Base-by-base conservation (phyloP, 768 basidiomycete species). In the Phylloporus rhodoxanthus region DNA sequence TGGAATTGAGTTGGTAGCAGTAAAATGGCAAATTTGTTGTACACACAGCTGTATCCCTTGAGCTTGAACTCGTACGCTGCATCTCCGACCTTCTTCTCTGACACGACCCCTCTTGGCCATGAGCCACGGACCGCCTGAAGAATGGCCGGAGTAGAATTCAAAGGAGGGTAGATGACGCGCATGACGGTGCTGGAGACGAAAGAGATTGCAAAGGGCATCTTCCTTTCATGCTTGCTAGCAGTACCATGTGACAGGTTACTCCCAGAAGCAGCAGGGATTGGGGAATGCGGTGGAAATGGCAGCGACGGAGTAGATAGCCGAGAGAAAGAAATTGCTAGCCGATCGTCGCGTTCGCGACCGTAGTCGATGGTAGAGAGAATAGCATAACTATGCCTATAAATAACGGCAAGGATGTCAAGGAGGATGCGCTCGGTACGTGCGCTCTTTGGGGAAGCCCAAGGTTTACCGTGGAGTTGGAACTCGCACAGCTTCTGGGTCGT, bases 71-170 rank as follows among this genome's bases (percentile, higher is more conserved):
- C 87, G 61, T 79, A 89, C 7, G 81, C 78, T 48, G 78, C 78
- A 23, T 84, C 79, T 4, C 78, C 83, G 2, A 87, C 73, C 58
- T 85, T 88, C 72, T 82, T 86, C 65, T 89, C 87, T 1, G 82
- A 80, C 8, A 84, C 79, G 9, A 89, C 84, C 15, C 87, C 87
- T 56, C 85, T 76, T 15, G 87, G 87, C 87, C 87, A 89, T 29
- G 87, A 78, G 19, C 74, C 77, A 49, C 87, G 76, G 17, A 89
- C 84, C 15, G 86, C 84, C 60, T 85, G 82, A n/a, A 89, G 72
- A 48, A 89, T 87, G 47, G 87, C 87, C 9, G 87, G 87, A 7
- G 87, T 89, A 29, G 81, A 75, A 54, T 82, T 77, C 26, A 88
- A 75, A 14, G 87, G 87, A n/a, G 87, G 86, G 25, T 78, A 74